phyloP scores from a whole-genome alignment of 768 basidiomycete species.

The Russula abietina region DNA sequence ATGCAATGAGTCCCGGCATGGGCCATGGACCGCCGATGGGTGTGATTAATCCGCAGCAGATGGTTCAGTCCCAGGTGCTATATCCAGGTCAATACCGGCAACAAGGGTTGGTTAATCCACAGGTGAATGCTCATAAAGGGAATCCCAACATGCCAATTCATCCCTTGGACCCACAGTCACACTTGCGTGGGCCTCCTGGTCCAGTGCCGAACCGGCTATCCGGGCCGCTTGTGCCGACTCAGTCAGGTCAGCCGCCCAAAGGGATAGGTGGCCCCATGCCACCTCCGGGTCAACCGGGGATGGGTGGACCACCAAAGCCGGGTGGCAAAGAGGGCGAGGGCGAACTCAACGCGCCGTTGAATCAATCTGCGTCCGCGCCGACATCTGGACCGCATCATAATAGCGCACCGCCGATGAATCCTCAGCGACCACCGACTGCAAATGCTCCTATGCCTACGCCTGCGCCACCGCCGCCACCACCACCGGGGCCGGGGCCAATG shows the following conservation, averaged over 20 bases:
- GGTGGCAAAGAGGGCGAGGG: conserved; percentile 16
- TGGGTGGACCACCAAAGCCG: conserved; percentile 20
- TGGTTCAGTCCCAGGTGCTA: conserved; percentile 9
- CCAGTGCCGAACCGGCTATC: conserved; percentile 6
- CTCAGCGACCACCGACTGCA: conserved; percentile 20
- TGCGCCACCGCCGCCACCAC: background rate
- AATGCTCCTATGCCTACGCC: conserved; percentile 6
- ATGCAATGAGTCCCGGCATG: conserved; percentile 18
- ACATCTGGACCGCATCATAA: conserved; percentile 21
- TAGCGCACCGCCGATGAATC: conserved; percentile 5
- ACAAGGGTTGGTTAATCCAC: conserved; percentile 1
- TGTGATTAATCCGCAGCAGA: conserved; percentile 12
- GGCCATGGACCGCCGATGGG: conserved; percentile 4
- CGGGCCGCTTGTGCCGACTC: conserved; percentile 13
- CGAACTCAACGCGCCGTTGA: conserved; percentile 9
- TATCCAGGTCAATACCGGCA: conserved; percentile 13
- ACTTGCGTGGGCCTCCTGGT: conserved; percentile 8
- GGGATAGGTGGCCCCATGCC: conserved; percentile 24
- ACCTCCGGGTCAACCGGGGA: conserved; percentile 26
- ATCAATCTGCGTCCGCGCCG: conserved; percentile 13
- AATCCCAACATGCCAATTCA: background rate
- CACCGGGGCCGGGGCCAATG: background rate
- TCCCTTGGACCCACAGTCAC: conserved; percentile 4
- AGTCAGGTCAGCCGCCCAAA: conserved; percentile 17
- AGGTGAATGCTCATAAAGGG: conserved; percentile 7